Conservation (phyloP, 495 filamentous ascomycete genomes). For the Xylaria nigripes region DNA sequence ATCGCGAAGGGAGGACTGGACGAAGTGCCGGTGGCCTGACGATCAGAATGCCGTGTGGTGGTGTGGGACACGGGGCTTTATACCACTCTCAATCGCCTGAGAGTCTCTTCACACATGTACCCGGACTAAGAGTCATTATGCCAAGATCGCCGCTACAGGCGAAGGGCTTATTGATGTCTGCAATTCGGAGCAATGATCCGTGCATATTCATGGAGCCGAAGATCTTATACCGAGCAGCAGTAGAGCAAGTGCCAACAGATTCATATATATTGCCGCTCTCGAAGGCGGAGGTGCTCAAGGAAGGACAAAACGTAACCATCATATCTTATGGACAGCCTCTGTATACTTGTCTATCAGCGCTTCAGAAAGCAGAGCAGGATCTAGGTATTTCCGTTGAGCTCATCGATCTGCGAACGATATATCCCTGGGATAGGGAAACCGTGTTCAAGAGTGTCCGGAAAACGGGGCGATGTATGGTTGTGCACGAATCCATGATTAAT, state of each 20-base stretch:
- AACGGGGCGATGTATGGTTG: constrained; percentile 83
- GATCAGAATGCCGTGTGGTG: constrained; percentile 88
- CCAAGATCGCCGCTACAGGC: constrained; percentile 86
- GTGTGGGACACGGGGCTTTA: constrained; percentile 91
- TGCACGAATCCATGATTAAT: constrained; percentile 95
- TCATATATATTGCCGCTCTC: constrained; percentile 79
- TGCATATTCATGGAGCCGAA: constrained; percentile 97
- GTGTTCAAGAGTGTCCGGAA: constrained; percentile 79
- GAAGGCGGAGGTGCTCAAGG: constrained; percentile 81
- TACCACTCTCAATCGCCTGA: constrained; percentile 96
- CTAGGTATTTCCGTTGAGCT: constrained; percentile 76
- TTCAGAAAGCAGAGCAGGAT: constrained; percentile 71
- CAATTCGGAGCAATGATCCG: constrained; percentile 77
- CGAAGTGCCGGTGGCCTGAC: constrained; percentile 70
- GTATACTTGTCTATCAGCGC: constrained; percentile 76
- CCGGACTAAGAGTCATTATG: constrained; percentile 82
- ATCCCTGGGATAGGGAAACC: constrained; percentile 88
- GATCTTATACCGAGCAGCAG: constrained; percentile 85
- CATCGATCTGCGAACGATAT: constrained; percentile 85
- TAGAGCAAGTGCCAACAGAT: constrained; percentile 84
- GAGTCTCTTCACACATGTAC: constrained; percentile 83
- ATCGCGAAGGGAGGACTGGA: constrained; percentile 67
- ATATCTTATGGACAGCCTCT: constrained; percentile 89
- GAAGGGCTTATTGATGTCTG: constrained; percentile 79
- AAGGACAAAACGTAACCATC: constrained; percentile 76